phyloP scores from a whole-genome alignment of 2,329 filamentous ascomycete species.

The Fusarium sp. region DNA sequence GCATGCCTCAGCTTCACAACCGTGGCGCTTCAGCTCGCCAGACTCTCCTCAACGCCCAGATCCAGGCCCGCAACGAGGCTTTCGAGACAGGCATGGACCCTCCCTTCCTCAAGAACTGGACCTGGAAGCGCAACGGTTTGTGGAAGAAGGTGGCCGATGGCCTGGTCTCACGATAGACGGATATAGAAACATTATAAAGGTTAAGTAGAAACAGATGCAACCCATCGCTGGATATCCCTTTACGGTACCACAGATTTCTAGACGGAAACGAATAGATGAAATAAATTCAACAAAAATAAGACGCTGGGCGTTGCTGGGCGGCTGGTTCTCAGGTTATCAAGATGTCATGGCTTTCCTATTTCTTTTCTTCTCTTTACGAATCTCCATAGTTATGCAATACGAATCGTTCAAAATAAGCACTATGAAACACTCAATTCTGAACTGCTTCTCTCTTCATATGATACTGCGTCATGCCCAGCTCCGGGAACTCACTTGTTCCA shows the following conservation, averaged over 20 bases:
- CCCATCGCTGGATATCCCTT: conserved; percentile 10
- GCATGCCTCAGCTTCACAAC: conserved; percentile 72
- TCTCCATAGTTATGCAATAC: conserved; percentile 31
- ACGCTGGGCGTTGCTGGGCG: conserved; percentile 38
- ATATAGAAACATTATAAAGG: conserved; percentile 6
- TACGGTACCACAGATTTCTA: conserved; percentile 11
- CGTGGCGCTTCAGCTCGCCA: conserved; percentile 72
- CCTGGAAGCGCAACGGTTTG: conserved; percentile 66
- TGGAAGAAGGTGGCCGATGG: conserved; percentile 52
- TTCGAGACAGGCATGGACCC: conserved; percentile 80
- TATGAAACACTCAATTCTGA: not conserved
- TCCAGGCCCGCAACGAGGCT: conserved; percentile 72
- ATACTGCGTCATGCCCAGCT: conserved; percentile 40
- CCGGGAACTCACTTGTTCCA: conserved; percentile 37
- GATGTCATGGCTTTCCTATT: conserved; percentile 30
- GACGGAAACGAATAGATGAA: conserved; percentile 34
- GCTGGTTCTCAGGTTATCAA: conserved; percentile 28
- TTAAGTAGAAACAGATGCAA: conserved; percentile 3
- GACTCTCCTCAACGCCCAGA: conserved; percentile 72
- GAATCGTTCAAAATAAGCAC: conserved; percentile 18
- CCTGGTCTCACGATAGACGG: conserved; percentile 42
- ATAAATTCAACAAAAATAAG: conserved; percentile 23
- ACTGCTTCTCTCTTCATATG: conserved; percentile 50
- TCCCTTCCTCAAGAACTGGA: conserved; percentile 73
- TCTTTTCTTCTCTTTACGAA: conserved; percentile 31